Evolutionary conservation across 1,284 basidiomycete species (phyloP).

Genomic region (Fistulina hepatica): DNA sequence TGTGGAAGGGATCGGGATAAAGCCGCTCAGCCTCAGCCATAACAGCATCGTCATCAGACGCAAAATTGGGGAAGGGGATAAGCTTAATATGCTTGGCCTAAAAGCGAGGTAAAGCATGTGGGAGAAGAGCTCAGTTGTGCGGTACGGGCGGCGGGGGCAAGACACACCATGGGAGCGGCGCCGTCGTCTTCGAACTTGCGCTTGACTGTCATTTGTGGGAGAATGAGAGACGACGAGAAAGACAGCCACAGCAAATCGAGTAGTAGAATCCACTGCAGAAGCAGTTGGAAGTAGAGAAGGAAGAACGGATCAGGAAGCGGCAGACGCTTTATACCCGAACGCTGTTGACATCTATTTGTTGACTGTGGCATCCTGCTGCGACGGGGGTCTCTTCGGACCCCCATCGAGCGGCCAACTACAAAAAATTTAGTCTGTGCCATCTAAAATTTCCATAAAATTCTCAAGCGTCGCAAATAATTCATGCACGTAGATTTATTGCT

Average conservation of each 20-base stretch:
- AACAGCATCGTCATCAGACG: conserved; percentile 48
- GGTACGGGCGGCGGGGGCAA: too few relatives aligned
- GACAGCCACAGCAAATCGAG: conserved; percentile 14
- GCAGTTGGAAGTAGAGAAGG: conserved; percentile 13
- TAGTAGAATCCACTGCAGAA: conserved; percentile 12
- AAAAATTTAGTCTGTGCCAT: too few relatives aligned
- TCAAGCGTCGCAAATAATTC: too few relatives aligned
- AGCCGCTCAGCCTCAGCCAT: conserved; percentile 58
- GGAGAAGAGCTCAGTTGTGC: too few relatives aligned
- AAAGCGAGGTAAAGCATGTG: conserved; percentile 7
- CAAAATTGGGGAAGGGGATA: conserved; percentile 56
- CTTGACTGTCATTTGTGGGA: conserved; percentile 48
- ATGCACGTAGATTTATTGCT: too few relatives aligned
- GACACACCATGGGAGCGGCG: conserved; percentile 30
- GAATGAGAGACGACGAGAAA: conserved; percentile 16
- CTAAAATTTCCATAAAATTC: too few relatives aligned
- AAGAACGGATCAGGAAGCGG: conserved; percentile 18
- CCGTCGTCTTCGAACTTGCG: conserved; percentile 60
- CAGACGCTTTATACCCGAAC: conserved; percentile 20
- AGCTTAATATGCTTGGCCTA: conserved; percentile 55
- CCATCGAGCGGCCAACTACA: too few relatives aligned
- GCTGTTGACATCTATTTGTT: conserved; percentile 23
- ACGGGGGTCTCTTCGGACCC: too few relatives aligned
- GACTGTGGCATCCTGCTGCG: background rate
- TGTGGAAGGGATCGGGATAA: conserved; percentile 42